These are phyloP conservation scores for Fraxinus sp. DNA, from an alignment of 305 asterid species.

Conservation along the genomic window DNA sequence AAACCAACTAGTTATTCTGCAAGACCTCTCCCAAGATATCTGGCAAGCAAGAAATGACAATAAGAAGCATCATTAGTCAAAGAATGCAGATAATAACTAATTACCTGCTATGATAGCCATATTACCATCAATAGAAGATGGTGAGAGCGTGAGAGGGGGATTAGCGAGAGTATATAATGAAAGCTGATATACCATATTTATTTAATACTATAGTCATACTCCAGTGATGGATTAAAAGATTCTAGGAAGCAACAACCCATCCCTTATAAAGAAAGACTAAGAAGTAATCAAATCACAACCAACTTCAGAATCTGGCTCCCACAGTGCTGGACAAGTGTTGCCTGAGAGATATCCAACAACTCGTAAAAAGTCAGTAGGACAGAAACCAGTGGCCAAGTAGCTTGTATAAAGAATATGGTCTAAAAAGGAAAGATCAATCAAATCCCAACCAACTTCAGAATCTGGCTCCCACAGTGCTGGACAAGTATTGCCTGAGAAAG, in stretches of 20 bases:
- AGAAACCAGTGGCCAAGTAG: neutral
- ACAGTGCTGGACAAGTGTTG: neutral
- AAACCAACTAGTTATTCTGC: neutral
- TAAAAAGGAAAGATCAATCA: neutral
- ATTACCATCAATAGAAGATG: neutral
- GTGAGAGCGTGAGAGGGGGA: neutral
- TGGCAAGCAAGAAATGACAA: neutral
- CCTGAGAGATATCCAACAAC: neutral
- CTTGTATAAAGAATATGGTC: neutral
- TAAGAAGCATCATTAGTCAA: neutral
- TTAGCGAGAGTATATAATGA: neutral
- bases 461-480: neutral
- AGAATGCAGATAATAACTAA: neutral
- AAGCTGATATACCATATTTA: neutral
- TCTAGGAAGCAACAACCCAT: neutral
- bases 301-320: neutral
- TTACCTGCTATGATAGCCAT: neutral
- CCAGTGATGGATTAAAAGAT: neutral
- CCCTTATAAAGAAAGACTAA: neutral
- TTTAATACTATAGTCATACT: neutral
- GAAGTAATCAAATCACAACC: neutral
- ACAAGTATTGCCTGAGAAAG: neutral
- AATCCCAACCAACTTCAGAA: neutral
- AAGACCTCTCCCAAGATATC: neutral
- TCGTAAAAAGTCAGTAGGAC: neutral